Base-by-base conservation (phyloP, 2,329 filamentous ascomycete species). In the Cephalotrichum gorgonifer region DNA sequence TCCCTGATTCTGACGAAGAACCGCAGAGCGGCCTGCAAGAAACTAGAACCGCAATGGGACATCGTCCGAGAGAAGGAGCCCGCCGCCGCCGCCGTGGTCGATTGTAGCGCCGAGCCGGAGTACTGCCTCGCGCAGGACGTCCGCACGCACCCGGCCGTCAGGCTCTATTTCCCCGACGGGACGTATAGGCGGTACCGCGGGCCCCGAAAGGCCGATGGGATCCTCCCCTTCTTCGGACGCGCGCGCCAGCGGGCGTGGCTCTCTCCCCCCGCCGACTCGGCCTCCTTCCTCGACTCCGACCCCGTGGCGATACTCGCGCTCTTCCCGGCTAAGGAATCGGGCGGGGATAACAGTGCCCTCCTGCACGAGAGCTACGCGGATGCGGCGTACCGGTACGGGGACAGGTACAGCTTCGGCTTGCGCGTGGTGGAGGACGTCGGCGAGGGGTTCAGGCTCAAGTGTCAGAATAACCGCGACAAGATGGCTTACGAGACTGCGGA, bases 91-190 rank as follows among this genome's bases (percentile, higher is more conserved):
- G 43, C 23, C 22, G 15, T 46, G n/a, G 38, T 75, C 17, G 66
- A 75, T 57, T 75, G 73, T 54, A 56, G 57, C 3, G 50, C 53
- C 1, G 54, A 61, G 3, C n/a, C 54, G 2, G 52, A 58, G 6
- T 53, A 73, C n/a, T 76, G 73, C 54, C 53, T 60, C 44, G 62
- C 69, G 25, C 57, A 64, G 43, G 62, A 64, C 23, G 60, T 76
- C 27, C 60, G 61, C 12, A 73, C 72, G 1, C 73, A 70, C 51
- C 73, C 73, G 2, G 62, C 72, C 6, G 65, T 76, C 31, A 65
- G 72, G 0, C 63, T 70, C 9, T 71, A 70, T 51, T 62, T 62
- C 35, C 56, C 58, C 3, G 58, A 64, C 25, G 61, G 63, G 2
- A 52, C 55, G 4, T 60, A 60, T 43, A 57, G 54, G 11, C 57